Evolutionary conservation across 106 monocot species (phyloP).

Genomic region (Apostasia shenzhenica): DNA sequence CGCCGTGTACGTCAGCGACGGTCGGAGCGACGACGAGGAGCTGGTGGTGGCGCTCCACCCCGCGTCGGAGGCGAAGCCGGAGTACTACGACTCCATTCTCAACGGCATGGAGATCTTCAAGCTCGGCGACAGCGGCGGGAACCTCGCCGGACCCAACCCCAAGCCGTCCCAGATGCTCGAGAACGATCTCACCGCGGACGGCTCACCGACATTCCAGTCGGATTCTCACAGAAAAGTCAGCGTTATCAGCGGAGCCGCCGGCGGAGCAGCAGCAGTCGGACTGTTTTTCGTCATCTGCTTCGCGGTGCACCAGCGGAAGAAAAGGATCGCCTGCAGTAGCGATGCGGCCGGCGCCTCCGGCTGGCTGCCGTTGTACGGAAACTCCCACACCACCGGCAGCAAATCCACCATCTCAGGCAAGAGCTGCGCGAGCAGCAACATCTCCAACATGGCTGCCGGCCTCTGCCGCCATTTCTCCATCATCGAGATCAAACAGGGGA

Average conservation of each 20-base stretch:
- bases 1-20: conserved; percentile 33
- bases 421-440: conserved; percentile 46
- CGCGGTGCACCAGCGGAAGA: conserved; percentile 40
- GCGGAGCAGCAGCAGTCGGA: conserved; percentile 28
- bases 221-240: neutral
- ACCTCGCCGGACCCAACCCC: conserved; percentile 14
- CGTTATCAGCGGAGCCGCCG: conserved; percentile 28
- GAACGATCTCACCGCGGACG: neutral
- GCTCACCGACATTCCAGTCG: neutral
- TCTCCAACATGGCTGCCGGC: conserved; percentile 34
- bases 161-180: conserved; percentile 5
- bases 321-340: conserved; percentile 5
- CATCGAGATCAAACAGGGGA: conserved; percentile 58
- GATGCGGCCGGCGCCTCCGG: conserved; percentile 18
- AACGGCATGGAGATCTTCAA: conserved; percentile 21
- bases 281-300: conserved; percentile 40
- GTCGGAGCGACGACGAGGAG: conserved; percentile 32
- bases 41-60: conserved; percentile 75
- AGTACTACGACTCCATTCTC: conserved; percentile 16
- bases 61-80: conserved; percentile 5
- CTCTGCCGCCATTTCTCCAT: conserved; percentile 79
- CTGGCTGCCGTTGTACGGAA: conserved; percentile 66
- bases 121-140: conserved; percentile 5
- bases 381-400: conserved; percentile 38
- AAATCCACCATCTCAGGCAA: conserved; percentile 42